Evolutionary conservation across 2,329 filamentous ascomycete genomes (phyloP).

Genomic region (Fusarium sp.): DNA sequence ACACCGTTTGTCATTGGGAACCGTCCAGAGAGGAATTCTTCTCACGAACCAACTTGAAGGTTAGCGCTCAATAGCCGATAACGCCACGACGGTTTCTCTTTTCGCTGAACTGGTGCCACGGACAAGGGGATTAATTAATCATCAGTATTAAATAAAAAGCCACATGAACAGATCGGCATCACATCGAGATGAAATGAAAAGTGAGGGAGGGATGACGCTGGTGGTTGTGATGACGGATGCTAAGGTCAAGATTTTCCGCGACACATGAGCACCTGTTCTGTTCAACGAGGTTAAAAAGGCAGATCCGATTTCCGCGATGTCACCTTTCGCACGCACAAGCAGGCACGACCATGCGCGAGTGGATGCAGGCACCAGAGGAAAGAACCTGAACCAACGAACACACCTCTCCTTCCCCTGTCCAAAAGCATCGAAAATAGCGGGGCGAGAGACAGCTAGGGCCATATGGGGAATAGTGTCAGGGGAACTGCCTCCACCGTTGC

Average conservation of each 20-base stretch:
- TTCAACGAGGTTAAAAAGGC: conserved; percentile 18
- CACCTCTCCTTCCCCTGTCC: conserved; percentile 25
- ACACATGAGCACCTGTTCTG: conserved; percentile 14
- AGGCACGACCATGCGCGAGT: conserved; percentile 20
- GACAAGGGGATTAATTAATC: background rate
- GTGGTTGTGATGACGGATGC: conserved; percentile 16
- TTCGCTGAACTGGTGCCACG: background rate
- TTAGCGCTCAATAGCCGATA: conserved; percentile 23
- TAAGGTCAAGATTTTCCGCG: conserved; percentile 31
- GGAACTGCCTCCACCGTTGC: conserved; percentile 37
- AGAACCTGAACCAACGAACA: conserved; percentile 13
- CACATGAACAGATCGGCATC: background rate
- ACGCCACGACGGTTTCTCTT: conserved; percentile 6
- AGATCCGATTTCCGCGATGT: conserved; percentile 43
- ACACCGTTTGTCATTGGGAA: background rate
- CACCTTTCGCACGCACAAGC: conserved; percentile 32
- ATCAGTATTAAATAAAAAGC: background rate
- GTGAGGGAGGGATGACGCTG: conserved; percentile 7
- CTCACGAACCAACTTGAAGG: conserved; percentile 6
- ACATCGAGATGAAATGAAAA: background rate
- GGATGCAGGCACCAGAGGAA: conserved; percentile 23
- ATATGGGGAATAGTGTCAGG: conserved; percentile 51
- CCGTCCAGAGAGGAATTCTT: conserved; percentile 1
- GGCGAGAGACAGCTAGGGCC: conserved; percentile 2
- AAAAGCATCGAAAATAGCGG: conserved; percentile 25